These are phyloP conservation scores for Phytopythium litorale DNA, from an alignment of 352 stramenopile species.

Conservation along the genomic window DNA sequence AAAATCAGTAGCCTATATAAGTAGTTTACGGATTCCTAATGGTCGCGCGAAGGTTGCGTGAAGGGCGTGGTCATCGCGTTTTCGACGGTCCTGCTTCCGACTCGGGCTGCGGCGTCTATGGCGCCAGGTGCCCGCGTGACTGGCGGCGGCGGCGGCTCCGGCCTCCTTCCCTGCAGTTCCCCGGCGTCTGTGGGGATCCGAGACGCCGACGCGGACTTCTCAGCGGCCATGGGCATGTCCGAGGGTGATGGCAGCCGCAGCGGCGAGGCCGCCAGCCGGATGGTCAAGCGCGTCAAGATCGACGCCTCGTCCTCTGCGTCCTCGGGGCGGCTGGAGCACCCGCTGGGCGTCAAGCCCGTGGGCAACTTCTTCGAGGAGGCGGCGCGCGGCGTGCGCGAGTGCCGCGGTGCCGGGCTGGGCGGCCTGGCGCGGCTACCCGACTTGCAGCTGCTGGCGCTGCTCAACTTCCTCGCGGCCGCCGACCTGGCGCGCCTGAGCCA, in stretches of 20 bases:
- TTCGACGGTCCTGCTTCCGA: not conserved
- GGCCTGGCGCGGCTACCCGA: constrained; percentile 52
- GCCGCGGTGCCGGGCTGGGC: constrained; percentile 54
- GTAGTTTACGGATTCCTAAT: not conserved
- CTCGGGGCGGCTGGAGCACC: constrained; percentile 43
- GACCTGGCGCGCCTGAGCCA: constrained; percentile 41
- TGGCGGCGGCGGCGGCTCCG: not conserved
- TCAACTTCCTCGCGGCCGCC: constrained; percentile 49
- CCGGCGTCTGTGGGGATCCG: too few relatives aligned
- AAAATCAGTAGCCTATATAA: not conserved
- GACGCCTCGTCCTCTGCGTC: constrained; percentile 1
- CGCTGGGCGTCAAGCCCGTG: constrained; percentile 78
- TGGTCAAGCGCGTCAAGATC: constrained; percentile 30
- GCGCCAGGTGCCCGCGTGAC: not conserved
- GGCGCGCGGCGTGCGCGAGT: constrained; percentile 55
- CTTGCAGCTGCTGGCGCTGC: constrained; percentile 52
- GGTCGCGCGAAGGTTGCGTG: constrained; percentile 1
- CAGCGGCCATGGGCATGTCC: not conserved
- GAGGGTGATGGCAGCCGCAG: constrained; percentile 9
- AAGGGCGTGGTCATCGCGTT: not conserved
- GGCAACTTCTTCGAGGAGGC: constrained; percentile 78
- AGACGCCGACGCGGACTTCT: not conserved
- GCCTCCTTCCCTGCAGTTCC: not conserved
- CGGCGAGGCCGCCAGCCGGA: constrained; percentile 14
- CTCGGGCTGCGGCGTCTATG: constrained; percentile 5